phyloP scores from a whole-genome alignment of 2,329 filamentous ascomycete genomes.

The Xylaria digitata region DNA sequence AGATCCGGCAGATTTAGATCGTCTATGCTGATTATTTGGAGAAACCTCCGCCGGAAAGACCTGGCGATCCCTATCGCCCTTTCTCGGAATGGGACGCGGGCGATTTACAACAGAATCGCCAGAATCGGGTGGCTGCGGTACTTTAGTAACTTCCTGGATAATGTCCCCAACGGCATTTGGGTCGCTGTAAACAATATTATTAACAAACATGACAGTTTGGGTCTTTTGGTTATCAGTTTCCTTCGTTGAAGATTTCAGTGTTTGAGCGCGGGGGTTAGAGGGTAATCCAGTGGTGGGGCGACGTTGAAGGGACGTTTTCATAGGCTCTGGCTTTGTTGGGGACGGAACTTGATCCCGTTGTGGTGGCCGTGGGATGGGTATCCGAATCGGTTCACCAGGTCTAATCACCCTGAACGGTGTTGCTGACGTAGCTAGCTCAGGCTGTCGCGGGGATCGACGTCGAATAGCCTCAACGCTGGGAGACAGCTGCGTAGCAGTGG shows the following conservation, averaged over 20 bases:
- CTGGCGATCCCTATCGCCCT: slow-evolving; percentile 57
- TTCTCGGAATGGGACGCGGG: slow-evolving; percentile 67
- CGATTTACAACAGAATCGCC: slow-evolving; percentile 62
- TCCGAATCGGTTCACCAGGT: slow-evolving; percentile 48
- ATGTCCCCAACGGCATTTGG: slow-evolving; percentile 62
- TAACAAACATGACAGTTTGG: slow-evolving; percentile 67
- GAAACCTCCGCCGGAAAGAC: slow-evolving; percentile 60
- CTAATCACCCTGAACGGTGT: slow-evolving; percentile 44
- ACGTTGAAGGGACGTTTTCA: slow-evolving; percentile 57
- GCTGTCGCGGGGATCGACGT: slow-evolving; percentile 62
- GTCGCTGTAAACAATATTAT: slow-evolving; percentile 66
- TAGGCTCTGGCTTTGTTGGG: slow-evolving; percentile 47
- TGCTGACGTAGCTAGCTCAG: slow-evolving; percentile 37
- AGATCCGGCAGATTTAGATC: slow-evolving; percentile 63
- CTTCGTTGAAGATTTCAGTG: slow-evolving; percentile 47
- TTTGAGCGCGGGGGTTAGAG: slow-evolving; percentile 58
- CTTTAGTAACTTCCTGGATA: slow-evolving; percentile 57
- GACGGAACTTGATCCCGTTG: slow-evolving; percentile 48
- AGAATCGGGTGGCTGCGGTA: slow-evolving; percentile 43
- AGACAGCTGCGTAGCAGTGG: slow-evolving; percentile 62
- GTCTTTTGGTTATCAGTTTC: slow-evolving; percentile 51
- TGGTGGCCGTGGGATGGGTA: slow-evolving; percentile 52
- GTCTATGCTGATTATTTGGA: slow-evolving; percentile 55
- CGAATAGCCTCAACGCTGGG: slow-evolving; percentile 63
- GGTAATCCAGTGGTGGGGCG: slow-evolving; percentile 61